Conservation (phyloP, 176 grass and related monocot species). For the Hyparrhenia diplandra region DNA sequence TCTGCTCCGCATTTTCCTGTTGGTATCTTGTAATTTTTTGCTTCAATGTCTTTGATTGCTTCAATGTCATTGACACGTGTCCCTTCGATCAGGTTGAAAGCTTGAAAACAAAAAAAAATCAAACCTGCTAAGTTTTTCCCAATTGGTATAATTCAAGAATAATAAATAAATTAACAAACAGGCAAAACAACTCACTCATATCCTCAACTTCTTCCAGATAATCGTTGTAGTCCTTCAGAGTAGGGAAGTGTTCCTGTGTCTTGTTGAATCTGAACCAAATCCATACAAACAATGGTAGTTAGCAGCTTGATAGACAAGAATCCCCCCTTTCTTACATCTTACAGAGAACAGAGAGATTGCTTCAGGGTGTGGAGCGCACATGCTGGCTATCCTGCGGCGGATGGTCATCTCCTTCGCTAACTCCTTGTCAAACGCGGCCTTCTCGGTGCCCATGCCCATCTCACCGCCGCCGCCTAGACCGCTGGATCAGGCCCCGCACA, state of each 20-base stretch:
- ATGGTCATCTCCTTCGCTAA: slow-evolving; percentile 61
- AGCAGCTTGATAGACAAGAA: neutral
- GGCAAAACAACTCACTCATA: slow-evolving; percentile 58
- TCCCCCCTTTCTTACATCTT: neutral
- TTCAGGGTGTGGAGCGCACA: slow-evolving; percentile 11
- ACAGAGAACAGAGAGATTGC: neutral
- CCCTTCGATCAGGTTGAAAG: slow-evolving; percentile 74
- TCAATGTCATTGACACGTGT: slow-evolving; percentile 71
- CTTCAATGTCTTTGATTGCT: too few relatives aligned
- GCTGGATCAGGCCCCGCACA: neutral
- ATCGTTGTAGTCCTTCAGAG: slow-evolving; percentile 89
- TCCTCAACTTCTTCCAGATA: slow-evolving; percentile 97
- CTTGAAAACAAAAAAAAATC: slow-evolving; percentile 36
- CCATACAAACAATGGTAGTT: neutral
- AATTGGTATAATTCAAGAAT: neutral
- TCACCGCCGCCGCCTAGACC: neutral
- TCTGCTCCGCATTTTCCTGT: slow-evolving; percentile 84
- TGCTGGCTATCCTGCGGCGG: slow-evolving; percentile 61
- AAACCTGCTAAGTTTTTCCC: neutral
- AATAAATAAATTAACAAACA: neutral
- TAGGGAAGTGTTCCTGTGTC: slow-evolving; percentile 68
- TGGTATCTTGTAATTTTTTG: slow-evolving; percentile 76
- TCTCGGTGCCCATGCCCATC: slow-evolving; percentile 37
- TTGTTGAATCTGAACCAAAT: slow-evolving; percentile 75
- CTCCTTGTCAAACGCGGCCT: too few relatives aligned